phyloP scores from a whole-genome alignment of 208 protist genomes.

The Zelonia costaricensis region DNA sequence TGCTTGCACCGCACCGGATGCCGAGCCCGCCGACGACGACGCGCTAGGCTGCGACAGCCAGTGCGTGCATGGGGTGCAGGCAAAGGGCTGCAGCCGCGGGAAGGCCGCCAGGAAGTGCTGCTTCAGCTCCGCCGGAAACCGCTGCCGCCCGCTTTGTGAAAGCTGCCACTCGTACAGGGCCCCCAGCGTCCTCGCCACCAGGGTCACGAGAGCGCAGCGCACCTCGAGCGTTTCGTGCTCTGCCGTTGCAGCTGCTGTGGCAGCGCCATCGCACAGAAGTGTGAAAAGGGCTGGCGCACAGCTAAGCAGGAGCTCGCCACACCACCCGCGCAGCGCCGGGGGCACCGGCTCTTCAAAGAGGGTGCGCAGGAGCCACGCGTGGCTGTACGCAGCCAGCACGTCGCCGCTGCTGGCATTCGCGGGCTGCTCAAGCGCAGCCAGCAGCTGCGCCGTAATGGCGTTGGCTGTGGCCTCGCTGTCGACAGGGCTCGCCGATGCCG shows the following conservation, averaged over 20 bases:
- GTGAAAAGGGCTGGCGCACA: constrained; percentile 15
- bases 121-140: constrained; percentile 21
- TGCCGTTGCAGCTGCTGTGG: not conserved
- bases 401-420: not conserved
- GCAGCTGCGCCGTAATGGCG: constrained; percentile 8
- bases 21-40: not conserved
- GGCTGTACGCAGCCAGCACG: constrained; percentile 4
- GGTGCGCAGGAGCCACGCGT: constrained; percentile 17
- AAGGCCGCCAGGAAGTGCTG: constrained; percentile 14
- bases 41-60: constrained; percentile 2
- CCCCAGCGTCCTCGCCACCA: constrained; percentile 13
- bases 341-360: constrained; percentile 21
- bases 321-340: constrained; percentile 11
- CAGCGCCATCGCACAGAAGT: constrained; percentile 8
- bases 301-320: constrained; percentile 15
- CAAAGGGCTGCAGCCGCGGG: constrained; percentile 6
- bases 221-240: not conserved
- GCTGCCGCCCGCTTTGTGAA: not conserved
- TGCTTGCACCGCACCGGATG: not conserved
- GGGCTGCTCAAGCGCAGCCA: constrained; percentile 6
- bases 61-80: constrained; percentile 11
- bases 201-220: constrained; percentile 7
- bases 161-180: constrained; percentile 30
- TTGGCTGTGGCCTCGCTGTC: not conserved
- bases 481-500: not conserved